Base-by-base conservation (phyloP, 306 rosid species). In the Lathyrus aphaca region DNA sequence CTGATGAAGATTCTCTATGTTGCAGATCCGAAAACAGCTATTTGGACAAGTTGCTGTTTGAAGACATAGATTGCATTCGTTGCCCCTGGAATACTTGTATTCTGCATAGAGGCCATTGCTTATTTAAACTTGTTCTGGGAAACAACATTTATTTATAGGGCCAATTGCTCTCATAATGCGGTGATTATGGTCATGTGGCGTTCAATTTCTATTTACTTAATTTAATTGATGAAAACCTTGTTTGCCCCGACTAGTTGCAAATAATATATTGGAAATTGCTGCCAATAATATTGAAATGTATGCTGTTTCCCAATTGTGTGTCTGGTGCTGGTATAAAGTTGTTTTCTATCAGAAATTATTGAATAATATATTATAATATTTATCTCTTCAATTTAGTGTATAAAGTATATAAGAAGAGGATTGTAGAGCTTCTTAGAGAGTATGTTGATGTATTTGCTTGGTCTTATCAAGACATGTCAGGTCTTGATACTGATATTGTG, bases 1-100 rank as follows among this genome's bases (percentile, higher is more conserved):
- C 38, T n/a, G 67, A 42, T 37, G 61, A 64, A 45, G 53, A 51
- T 69, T 79, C 50, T 75, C 4, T 18, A 17, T 55, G 1, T 75
- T 74, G 87, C 94, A 91, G 97, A 91, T 91, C 85, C 91, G 97
- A 69, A 87, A 82, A 80, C 83, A 70, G 79, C 94, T 91, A 16
- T 89, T 81, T 21, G 86, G 88, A 71, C 80, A 85, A 77, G 83
- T 79, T 81, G 83, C 69, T 76, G 91, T 84, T 55, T 91, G 77
- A 88, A 62, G 85, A 69, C 83, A 56, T 66, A 42, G 76, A 50
- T 72, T 68, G 60, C 55, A 69, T 46, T 51, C 15, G 39, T 63
- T 68, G 66, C 80, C 75, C 73, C 25, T 43, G 49, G 68, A 68
- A 58, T 81, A 74, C 76, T 78, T 55, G 64, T 81, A 64, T 78